Evolutionary conservation across 148 eudicot genomes (phyloP), one percentile per base, ranked within the genome.

Genomic region (Cornus florida): DNA sequence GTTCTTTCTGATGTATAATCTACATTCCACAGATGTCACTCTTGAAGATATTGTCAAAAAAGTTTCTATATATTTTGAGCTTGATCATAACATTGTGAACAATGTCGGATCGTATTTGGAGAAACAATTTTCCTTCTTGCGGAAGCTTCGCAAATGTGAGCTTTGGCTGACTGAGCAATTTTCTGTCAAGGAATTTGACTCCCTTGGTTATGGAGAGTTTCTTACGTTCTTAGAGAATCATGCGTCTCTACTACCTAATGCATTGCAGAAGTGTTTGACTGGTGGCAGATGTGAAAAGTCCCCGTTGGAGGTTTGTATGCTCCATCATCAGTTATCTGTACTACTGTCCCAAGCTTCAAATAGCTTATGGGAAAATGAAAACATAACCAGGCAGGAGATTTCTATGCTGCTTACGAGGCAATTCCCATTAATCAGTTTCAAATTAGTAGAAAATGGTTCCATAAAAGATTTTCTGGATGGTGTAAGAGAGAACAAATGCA

Each of bases 151-250:
- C 79, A 67, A 76, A 46, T 93, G 95, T 81, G 97, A 92, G 84
- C 50, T 59, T 79, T 96, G 99, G 99, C 78, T 96, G 83, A 78
- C 78, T 71, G 78, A 87, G 79, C 91, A 90, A 75, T 92, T 91
- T 82, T 88, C 88, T 43, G 93, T 93, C 7, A 72, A 88, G 79
- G 82, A 90, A 35, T 96, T 96, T 67, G 87, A 87, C 77, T 89
- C 87, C 73, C 90, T 96, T 88, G 98, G 99, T 80, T 85, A 90
- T 85, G 99, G 99, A 81, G 93, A 92, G 4, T 88, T 85, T 77
- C 83, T 84, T 75, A 72, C 70, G 28, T 92, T 92, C 81, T 10
- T 93, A 57, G 92, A 89, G 86, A 81, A 78, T 66, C 80, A 93
- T 81, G 59, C 57, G 57, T 82, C 86, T 85, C 68, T 81, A 46